A percentile compares a stretch with the other conserved stretches of the same genome.
phyloP scores from a whole-genome alignment of 2,329 filamentous ascomycete species.

The Taxawa tesnikishii region DNA sequence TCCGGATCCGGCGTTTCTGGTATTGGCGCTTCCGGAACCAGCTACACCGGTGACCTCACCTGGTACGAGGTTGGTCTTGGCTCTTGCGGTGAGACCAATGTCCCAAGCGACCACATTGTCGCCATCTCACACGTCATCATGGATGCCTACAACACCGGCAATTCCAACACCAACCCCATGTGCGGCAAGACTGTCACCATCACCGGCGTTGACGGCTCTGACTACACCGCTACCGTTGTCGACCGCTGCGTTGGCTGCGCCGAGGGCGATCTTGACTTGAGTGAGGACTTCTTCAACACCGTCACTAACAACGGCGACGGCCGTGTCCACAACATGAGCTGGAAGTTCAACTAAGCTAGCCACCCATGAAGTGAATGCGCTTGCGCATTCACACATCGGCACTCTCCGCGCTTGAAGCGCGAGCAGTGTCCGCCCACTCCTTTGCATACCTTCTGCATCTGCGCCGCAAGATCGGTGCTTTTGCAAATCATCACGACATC shows the following conservation, averaged over 20 bases:
- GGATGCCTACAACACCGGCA: conserved; percentile 29
- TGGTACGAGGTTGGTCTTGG: conserved; percentile 61
- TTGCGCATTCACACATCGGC: background rate
- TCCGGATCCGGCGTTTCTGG: conserved; percentile 10
- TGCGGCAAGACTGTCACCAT: conserved; percentile 61
- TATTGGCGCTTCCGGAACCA: conserved; percentile 20
- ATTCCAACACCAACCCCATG: conserved; percentile 53
- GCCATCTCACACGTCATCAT: conserved; percentile 56
- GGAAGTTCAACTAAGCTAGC: conserved; percentile 24
- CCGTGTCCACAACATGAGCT: conserved; percentile 28
- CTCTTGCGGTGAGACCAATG: conserved; percentile 53
- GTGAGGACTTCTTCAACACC: conserved; percentile 25
- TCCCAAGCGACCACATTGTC: conserved; percentile 48
- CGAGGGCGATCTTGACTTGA: conserved; percentile 46
- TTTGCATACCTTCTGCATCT: too few relatives aligned
- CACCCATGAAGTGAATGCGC: background rate
- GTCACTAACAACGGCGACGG: conserved; percentile 21
- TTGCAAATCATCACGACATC: too few relatives aligned
- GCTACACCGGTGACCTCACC: conserved; percentile 54
- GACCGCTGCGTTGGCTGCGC: conserved; percentile 69
- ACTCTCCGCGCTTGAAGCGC: background rate
- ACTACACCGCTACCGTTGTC: conserved; percentile 45
- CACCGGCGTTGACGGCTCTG: conserved; percentile 43
- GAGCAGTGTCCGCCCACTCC: background rate
- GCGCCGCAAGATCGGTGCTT: too few relatives aligned